These are phyloP conservation scores for Smallanthus sonchifolius DNA, from an alignment of 129 eudicot genomes.

Conservation along the genomic window DNA sequence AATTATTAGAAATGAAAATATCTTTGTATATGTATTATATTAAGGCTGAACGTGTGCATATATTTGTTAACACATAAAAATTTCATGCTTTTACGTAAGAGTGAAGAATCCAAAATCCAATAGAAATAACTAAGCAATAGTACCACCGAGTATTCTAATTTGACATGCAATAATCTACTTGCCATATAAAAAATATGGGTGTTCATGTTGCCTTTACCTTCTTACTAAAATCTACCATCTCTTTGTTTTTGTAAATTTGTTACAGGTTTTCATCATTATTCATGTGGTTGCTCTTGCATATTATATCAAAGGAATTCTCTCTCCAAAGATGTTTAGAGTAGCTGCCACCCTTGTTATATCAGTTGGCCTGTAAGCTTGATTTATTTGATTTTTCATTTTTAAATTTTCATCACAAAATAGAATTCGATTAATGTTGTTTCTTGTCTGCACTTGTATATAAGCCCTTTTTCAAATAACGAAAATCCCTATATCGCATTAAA, in stretches of 20 bases:
- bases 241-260: not conserved
- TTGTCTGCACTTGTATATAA: not conserved
- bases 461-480: not conserved
- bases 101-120: slow-evolving; percentile 1
- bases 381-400: not conserved
- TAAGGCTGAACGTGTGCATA: not conserved
- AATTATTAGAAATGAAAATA: not conserved
- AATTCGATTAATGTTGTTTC: not conserved
- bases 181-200: not conserved
- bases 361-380: slow-evolving; percentile 77
- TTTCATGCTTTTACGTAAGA: not conserved
- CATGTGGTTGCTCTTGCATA: slow-evolving; percentile 93
- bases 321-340: slow-evolving; percentile 95
- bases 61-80: not conserved
- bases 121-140: not conserved
- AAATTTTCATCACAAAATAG: not conserved
- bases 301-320: slow-evolving; percentile 86
- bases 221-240: not conserved
- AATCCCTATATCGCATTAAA: not conserved
- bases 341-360: slow-evolving; percentile 89
- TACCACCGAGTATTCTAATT: not conserved
- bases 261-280: slow-evolving; percentile 86
- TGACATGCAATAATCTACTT: not conserved
- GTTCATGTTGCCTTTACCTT: not conserved
- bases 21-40: not conserved